These are phyloP conservation scores for Fusarium pilosicola DNA, from an alignment of 2,329 filamentous ascomycete species.

Conservation along the genomic window DNA sequence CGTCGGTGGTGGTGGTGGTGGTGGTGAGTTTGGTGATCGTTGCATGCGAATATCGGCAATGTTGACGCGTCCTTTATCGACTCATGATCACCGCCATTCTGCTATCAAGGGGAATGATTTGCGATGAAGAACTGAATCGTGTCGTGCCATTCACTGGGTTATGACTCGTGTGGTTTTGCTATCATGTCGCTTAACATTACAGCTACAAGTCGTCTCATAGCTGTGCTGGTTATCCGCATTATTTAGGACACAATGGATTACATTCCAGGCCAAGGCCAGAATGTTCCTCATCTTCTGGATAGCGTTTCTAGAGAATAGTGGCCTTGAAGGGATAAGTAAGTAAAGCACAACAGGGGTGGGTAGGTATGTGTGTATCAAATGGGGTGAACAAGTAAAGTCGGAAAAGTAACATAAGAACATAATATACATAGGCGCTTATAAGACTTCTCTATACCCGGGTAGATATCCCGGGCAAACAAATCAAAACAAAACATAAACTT, in stretches of 20 bases:
- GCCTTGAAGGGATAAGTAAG: not conserved
- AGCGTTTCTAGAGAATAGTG: not conserved
- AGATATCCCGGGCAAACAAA: not conserved
- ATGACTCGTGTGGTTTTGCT: not conserved
- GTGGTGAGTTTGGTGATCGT: conserved; percentile 6
- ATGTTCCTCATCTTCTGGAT: not conserved
- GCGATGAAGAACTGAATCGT: not conserved
- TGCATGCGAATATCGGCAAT: not conserved
- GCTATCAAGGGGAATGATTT: not conserved
- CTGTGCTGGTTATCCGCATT: not conserved
- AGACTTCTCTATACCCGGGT: not conserved
- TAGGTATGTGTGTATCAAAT: not conserved
- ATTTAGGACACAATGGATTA: not conserved
- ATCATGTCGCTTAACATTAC: not conserved
- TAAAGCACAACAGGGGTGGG: not conserved
- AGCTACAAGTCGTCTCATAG: not conserved
- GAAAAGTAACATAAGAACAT: not conserved
- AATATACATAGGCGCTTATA: not conserved
- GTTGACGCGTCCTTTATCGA: conserved; percentile 5
- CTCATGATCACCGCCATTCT: not conserved
- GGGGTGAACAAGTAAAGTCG: not conserved
- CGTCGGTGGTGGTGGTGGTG: not conserved
- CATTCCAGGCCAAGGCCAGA: not conserved
- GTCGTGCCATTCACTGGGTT: not conserved
- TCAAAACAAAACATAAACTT: too few species aligned